These are phyloP conservation scores for Chrysosporium queenslandicum DNA, from an alignment of 2,329 filamentous ascomycete genomes.

Conservation along the genomic window DNA sequence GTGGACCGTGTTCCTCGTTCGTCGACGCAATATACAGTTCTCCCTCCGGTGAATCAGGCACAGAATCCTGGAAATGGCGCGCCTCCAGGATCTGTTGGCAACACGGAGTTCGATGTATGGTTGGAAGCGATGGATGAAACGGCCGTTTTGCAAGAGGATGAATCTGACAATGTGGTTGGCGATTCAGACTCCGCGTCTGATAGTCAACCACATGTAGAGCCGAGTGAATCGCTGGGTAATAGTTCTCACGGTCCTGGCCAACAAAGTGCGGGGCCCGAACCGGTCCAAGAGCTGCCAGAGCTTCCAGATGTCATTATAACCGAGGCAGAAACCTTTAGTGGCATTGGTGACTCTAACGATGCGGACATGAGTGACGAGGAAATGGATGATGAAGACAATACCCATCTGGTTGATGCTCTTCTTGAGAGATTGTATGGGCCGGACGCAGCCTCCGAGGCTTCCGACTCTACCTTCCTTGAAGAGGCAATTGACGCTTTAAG, in stretches of 20 bases:
- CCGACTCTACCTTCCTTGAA: neutral
- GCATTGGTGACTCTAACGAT: constrained; percentile 6
- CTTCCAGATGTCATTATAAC: neutral
- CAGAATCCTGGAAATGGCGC: no score
- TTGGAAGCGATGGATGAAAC: no score
- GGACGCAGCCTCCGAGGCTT: neutral
- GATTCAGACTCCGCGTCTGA: no score
- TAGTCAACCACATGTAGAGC: no score
- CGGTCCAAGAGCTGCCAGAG: neutral
- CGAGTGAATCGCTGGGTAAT: no score
- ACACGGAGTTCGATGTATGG: no score
- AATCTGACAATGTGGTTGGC: no score
- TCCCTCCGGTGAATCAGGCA: constrained; percentile 14
- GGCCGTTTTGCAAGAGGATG: no score
- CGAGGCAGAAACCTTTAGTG: neutral
- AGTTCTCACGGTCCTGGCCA: no score
- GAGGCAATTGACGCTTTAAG: neutral
- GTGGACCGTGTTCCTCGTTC: constrained; percentile 23
- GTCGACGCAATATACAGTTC: constrained; percentile 22
- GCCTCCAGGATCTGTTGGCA: no score
- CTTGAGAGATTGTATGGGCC: constrained; percentile 6
- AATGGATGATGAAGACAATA: constrained; percentile 5
- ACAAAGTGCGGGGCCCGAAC: no score
- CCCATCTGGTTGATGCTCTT: neutral
- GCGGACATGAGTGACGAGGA: constrained; percentile 15